Base-by-base conservation (phyloP, 495 filamentous ascomycete species). In the Penicillium argentinense region DNA sequence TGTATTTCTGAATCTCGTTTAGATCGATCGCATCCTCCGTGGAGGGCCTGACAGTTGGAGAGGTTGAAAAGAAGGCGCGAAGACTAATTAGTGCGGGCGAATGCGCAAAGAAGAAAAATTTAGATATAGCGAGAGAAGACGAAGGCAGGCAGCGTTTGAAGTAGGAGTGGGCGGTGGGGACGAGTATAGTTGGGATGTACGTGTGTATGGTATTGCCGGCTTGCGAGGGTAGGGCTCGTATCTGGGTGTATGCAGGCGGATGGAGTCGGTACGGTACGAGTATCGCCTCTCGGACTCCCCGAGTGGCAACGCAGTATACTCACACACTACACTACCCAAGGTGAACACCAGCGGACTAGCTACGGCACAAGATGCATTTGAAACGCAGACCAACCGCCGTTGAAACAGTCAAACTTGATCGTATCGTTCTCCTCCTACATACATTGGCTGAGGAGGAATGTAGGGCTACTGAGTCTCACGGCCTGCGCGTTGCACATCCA, bases 51-150 rank as follows among this genome's bases (percentile, higher is more conserved):
- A 39, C 42, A 22, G 47, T 49, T 39, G 49, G 64, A 46, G 56
- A 29, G 38, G 14, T 41, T 55, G 60, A 28, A 51, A 60, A 61
- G 39, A 56, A 58, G 23, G 53, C 59, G 51, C 63, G 62, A 59
- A 59, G 57, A 62, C 68, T 66, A 66, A 65, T 71, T 66, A 61
- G 70, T 62, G 68, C 67, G 67, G 70, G 68, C 73, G 69, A 75
- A 72, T 62, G 69, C 67, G 67, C 67, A 57, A 63, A 51, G 51
- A 66, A 64, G 75, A 54, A 55, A 65, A 68, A 60, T 26, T n/a
- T 49, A 44, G 39, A 37, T 36, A 42, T 42, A 49, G 25, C 38
- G 23, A 29, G 30, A 38, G 11, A 29, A 49, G 26, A 47, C 39
- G 41, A 47, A 30, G 41, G 38, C 16, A 50, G 42, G 41, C 14